A percentile compares a stretch with the other conserved stretches of the same genome.
phyloP scores from a whole-genome alignment of 208 protist genomes.

The Tritrichomonas musculus region DNA sequence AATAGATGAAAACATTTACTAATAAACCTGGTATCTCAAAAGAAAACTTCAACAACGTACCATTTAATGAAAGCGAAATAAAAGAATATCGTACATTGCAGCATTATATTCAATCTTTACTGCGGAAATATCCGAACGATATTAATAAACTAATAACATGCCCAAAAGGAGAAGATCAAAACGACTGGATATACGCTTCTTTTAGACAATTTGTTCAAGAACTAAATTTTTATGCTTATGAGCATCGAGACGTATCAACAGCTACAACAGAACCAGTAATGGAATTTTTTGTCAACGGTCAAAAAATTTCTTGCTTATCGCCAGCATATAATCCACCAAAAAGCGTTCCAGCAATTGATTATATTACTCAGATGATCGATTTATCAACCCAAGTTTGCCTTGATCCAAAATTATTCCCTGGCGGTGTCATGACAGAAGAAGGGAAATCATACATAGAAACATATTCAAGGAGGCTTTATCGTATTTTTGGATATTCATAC shows the following conservation, averaged over 20 bases:
- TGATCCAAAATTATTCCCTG: neutral
- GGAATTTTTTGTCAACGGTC: neutral
- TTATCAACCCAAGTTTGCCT: neutral
- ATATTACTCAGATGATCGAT: neutral
- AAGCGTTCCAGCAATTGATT: neutral
- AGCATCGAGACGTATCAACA: neutral
- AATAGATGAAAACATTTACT: conserved; percentile 17
- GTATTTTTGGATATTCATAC: conserved; percentile 1
- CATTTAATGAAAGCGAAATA: neutral
- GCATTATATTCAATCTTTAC: neutral
- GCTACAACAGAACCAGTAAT: neutral
- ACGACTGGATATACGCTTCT: neutral
- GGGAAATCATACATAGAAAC: neutral
- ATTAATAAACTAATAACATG: neutral
- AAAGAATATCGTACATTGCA: neutral
- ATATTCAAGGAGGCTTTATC: neutral
- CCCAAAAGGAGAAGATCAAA: neutral
- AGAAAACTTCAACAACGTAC: neutral
- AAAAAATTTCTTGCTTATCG: neutral
- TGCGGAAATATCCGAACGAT: neutral
- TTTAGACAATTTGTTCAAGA: neutral
- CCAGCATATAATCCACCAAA: neutral
- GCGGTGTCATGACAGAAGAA: neutral
- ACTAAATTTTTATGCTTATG: neutral
- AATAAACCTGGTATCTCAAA: neutral